These are phyloP conservation scores for Aspergillus ochraceoroseus DNA, from an alignment of 2,329 filamentous ascomycete genomes.

Conservation along the genomic window DNA sequence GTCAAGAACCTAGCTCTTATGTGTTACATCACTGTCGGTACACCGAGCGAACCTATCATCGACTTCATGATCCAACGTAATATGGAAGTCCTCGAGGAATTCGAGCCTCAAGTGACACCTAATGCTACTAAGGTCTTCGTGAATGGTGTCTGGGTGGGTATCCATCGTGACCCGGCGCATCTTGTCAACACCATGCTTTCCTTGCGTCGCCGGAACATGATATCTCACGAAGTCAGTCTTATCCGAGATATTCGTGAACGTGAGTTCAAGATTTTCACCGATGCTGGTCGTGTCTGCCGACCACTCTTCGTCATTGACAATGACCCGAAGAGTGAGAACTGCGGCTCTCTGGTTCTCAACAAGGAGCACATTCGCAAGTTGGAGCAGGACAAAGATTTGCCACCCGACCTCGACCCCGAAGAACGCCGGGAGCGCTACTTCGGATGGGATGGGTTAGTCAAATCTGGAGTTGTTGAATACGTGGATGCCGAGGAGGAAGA, in stretches of 20 bases:
- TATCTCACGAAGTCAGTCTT: slow-evolving; percentile 88
- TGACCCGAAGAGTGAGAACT: slow-evolving; percentile 66
- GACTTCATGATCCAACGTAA: slow-evolving; percentile 94
- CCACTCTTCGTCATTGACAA: slow-evolving; percentile 93
- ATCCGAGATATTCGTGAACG: slow-evolving; percentile 94
- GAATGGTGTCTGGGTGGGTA: slow-evolving; percentile 96
- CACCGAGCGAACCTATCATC: slow-evolving; percentile 80
- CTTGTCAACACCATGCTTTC: slow-evolving; percentile 74
- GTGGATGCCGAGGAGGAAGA: slow-evolving; percentile 98
- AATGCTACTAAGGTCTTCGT: slow-evolving; percentile 97
- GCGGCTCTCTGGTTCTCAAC: slow-evolving; percentile 73
- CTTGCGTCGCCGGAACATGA: slow-evolving; percentile 72
- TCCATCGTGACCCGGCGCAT: slow-evolving; percentile 82
- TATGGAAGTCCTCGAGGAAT: slow-evolving; percentile 96
- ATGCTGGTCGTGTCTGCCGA: slow-evolving; percentile 89
- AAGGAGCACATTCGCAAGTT: slow-evolving; percentile 77
- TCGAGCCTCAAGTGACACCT: slow-evolving; percentile 76
- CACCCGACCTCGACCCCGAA: slow-evolving; percentile 55
- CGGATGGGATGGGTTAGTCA: slow-evolving; percentile 83
- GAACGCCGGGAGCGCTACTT: slow-evolving; percentile 60
- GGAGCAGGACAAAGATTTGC: slow-evolving; percentile 65
- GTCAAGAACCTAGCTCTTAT: slow-evolving; percentile 97
- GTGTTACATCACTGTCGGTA: slow-evolving; percentile 97
- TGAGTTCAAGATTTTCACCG: slow-evolving; percentile 98
- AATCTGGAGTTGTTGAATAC: slow-evolving; percentile 85